Base-by-base conservation (phyloP, 768 basidiomycete genomes). In the Mycena vulgaris region DNA sequence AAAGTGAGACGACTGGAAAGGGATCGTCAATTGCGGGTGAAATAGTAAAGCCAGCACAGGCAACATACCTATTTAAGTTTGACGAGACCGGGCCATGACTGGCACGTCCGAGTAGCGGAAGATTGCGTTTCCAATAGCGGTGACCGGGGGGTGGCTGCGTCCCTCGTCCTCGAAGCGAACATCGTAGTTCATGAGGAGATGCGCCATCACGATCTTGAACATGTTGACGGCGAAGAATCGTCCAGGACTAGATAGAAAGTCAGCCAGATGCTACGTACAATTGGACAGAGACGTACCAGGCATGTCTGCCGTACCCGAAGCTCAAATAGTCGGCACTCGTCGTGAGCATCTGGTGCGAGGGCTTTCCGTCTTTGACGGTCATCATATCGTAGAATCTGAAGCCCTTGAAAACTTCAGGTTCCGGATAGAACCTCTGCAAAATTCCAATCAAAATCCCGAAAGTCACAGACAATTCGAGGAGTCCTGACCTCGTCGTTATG, bases 301-400 rank as follows among this genome's bases (percentile, higher is more conserved):
- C 72, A 63, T 75, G 74, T 45, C 63, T 62, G n/a, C 74, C 74
- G 47, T 63, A 31, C 27, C 74, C 74, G 42, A 75, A 75, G 27
- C 63, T 47, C n/a, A 63, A 40, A 33, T 60, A 73, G 47, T 58
- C 65, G 9, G 42, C 35, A 55, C 55, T 68, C 10, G 66, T 55
- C 9, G 61, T 73, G 27, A 70, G 55, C 60, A 73, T 67, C 30
- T 75, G 71, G 49, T 75, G 33, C 33, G 33, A 35, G 33, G 33
- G 33, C 33, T 35, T 35, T 35, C 33, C 33, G 33, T 35, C 33
- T 35, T 35, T 35, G 33, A 35, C 51, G 51, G 63, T 55, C 16
- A 31, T 45, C 40, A 59, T 31, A 14, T 59, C 58, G 40, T n/a
- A 45, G 42, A 59, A 59, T 21, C 55, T 23, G 42, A 59, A 59